phyloP scores from a whole-genome alignment of 2,329 filamentous ascomycete species.

The Thielaviopsis euricoi region DNA sequence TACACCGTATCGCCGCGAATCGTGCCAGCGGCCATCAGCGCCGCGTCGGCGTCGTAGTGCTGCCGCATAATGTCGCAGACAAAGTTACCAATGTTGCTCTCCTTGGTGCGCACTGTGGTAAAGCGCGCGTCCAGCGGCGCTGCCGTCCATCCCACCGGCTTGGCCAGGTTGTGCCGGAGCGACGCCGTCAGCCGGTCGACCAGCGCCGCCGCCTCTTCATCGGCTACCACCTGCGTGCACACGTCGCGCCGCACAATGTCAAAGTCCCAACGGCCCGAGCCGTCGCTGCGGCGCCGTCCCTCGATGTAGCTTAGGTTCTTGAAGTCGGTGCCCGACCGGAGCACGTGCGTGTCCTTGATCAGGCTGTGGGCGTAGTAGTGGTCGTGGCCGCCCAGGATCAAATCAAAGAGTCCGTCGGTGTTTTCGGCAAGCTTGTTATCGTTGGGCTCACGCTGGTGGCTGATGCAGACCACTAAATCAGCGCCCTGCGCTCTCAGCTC shows the following conservation, averaged over 20 bases:
- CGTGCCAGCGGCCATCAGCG: slow-evolving; percentile 71
- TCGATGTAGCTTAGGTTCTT: slow-evolving; percentile 85
- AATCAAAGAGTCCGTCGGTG: slow-evolving; percentile 58
- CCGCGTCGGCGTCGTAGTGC: slow-evolving; percentile 66
- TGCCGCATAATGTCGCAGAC: slow-evolving; percentile 81
- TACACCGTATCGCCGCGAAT: slow-evolving; percentile 83
- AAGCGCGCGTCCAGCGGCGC: slow-evolving; percentile 76
- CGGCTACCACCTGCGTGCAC: slow-evolving; percentile 41
- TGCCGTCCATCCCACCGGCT: slow-evolving; percentile 68
- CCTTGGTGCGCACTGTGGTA: slow-evolving; percentile 57
- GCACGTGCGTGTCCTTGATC: slow-evolving; percentile 63
- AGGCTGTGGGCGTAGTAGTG: slow-evolving; percentile 71
- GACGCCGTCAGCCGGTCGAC: slow-evolving; percentile 45
- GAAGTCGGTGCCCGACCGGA: slow-evolving; percentile 84
- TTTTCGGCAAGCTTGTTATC: slow-evolving; percentile 71
- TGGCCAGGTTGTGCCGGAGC: slow-evolving; percentile 61
- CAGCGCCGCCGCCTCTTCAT: slow-evolving; percentile 15
- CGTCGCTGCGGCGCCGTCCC: slow-evolving; percentile 32
- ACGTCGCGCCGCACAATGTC: slow-evolving; percentile 62
- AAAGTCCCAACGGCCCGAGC: slow-evolving; percentile 49
- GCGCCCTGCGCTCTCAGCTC: slow-evolving; percentile 58
- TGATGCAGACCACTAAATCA: slow-evolving; percentile 67
- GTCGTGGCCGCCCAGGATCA: slow-evolving; percentile 79
- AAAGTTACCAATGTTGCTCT: slow-evolving; percentile 82
- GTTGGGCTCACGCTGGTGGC: slow-evolving; percentile 77